A percentile compares a stretch with the other conserved stretches of the same genome.
Evolutionary conservation across 2,329 filamentous ascomycete genomes (phyloP).

Genomic region (Aspergillus brasiliensis): DNA sequence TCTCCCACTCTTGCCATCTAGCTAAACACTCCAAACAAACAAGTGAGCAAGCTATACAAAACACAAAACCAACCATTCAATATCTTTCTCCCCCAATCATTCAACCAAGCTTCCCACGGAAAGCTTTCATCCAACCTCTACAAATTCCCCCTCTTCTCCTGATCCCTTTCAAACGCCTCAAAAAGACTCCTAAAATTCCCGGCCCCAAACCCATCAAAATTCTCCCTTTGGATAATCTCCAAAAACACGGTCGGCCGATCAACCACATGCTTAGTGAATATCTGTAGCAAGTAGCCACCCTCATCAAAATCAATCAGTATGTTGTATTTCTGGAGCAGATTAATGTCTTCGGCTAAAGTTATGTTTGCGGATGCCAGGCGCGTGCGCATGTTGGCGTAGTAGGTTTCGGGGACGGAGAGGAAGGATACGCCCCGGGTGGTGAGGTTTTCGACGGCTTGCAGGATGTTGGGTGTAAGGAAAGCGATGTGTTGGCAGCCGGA

Average conservation of each 20-base stretch:
- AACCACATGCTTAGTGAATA: conserved; percentile 80
- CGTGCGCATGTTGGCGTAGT: conserved; percentile 73
- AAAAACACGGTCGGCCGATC: conserved; percentile 90
- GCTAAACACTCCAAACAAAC: background rate
- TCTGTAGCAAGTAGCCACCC: conserved; percentile 73
- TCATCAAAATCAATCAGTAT: conserved; percentile 94
- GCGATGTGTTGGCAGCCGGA: conserved; percentile 90
- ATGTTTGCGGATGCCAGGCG: conserved; percentile 64
- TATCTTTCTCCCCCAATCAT: too few relatives aligned
- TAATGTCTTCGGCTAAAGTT: conserved; percentile 73
- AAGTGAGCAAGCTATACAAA: background rate
- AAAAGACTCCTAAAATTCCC: conserved; percentile 93
- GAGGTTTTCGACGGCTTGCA: conserved; percentile 70
- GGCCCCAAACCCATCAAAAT: conserved; percentile 86
- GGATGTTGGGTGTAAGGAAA: conserved; percentile 73
- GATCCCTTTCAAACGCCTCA: conserved; percentile 69
- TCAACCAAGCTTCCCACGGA: too few relatives aligned
- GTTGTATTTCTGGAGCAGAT: conserved; percentile 70
- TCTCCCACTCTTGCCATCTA: too few relatives aligned
- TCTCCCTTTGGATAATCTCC: conserved; percentile 86
- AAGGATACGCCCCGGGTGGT: conserved; percentile 81
- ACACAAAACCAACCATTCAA: too few relatives aligned
- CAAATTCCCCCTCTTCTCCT: conserved; percentile 3
- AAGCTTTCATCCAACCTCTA: background rate
- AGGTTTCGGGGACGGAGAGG: conserved; percentile 76